These are phyloP conservation scores for Backusella westeae DNA, from an alignment of 192 early-diverging fungal species.

Conservation along the genomic window DNA sequence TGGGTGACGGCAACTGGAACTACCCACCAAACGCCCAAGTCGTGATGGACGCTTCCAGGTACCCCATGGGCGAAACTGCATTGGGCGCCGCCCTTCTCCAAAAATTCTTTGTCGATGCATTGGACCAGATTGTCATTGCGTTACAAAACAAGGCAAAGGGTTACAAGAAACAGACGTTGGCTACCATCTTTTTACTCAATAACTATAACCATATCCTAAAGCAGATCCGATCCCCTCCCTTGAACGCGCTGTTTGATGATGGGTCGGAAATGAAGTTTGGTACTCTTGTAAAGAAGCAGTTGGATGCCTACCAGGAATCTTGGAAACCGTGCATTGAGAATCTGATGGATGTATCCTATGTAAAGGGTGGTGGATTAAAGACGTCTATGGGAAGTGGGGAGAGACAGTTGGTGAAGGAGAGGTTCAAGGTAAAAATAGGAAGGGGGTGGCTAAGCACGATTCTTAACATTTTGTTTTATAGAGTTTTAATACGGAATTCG, in stretches of 20 bases:
- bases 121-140: conserved; percentile 56
- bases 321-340: conserved; percentile 77
- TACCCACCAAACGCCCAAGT: conserved; percentile 14
- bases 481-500: conserved; percentile 84
- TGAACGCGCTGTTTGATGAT: conserved; percentile 45
- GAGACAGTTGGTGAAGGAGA: conserved; percentile 74
- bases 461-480: conserved; percentile 8
- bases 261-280: conserved; percentile 53
- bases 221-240: conserved; percentile 52
- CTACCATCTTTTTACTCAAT: conserved; percentile 77
- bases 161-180: conserved; percentile 71
- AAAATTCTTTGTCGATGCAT: conserved; percentile 43
- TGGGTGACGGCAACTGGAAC: conserved; percentile 62
- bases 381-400: conserved; percentile 64
- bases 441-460: no score
- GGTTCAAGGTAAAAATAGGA: conserved; percentile 62
- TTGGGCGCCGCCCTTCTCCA: conserved; percentile 23
- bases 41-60: neutral
- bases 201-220: conserved; percentile 78
- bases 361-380: conserved; percentile 57
- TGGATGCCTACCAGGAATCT: conserved; percentile 54
- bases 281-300: conserved; percentile 46
- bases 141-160: conserved; percentile 67
- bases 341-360: conserved; percentile 73
- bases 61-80: neutral